A percentile compares a stretch with the other conserved stretches of the same genome.
Evolutionary conservation across 495 filamentous ascomycete species (phyloP).

Genomic region (Penicillium cinerascens): DNA sequence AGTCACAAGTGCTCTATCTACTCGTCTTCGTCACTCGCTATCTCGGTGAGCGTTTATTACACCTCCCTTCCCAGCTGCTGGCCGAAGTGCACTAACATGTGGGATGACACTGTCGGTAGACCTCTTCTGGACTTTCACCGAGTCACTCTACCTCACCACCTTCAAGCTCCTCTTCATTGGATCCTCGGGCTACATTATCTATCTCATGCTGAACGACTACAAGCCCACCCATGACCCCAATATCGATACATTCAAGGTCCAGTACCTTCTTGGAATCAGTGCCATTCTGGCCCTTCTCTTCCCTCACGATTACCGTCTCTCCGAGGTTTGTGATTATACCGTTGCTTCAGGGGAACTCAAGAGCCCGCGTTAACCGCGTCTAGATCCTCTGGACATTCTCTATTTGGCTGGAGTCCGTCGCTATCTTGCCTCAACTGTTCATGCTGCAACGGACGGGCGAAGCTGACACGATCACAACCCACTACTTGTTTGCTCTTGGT

Average conservation of each 20-base stretch:
- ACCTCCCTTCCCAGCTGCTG: background rate
- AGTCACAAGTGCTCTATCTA: conserved; percentile 91
- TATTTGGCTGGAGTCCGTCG: conserved; percentile 95
- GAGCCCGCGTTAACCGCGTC: conserved; percentile 5
- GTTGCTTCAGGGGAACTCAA: background rate
- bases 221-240: conserved; percentile 94
- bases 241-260: conserved; percentile 92
- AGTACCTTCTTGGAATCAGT: conserved; percentile 82
- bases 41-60: conserved; percentile 56
- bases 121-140: conserved; percentile 79
- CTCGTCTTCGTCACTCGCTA: conserved; percentile 92
- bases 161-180: conserved; percentile 95
- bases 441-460: conserved; percentile 97
- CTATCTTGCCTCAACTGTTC: conserved; percentile 94
- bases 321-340: conserved; percentile 47
- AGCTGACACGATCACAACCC: conserved; percentile 95
- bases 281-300: conserved; percentile 76
- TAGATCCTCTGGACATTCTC: conserved; percentile 95
- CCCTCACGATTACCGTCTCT: conserved; percentile 70
- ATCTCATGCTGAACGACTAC: conserved; percentile 94
- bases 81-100: conserved; percentile 2
- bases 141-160: conserved; percentile 80
- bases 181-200: conserved; percentile 87
- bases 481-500: conserved; percentile 96
- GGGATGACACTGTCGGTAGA: conserved; percentile 45